phyloP scores from a whole-genome alignment of 2,329 filamentous ascomycete species.

The Knoxdaviesia proteae region DNA sequence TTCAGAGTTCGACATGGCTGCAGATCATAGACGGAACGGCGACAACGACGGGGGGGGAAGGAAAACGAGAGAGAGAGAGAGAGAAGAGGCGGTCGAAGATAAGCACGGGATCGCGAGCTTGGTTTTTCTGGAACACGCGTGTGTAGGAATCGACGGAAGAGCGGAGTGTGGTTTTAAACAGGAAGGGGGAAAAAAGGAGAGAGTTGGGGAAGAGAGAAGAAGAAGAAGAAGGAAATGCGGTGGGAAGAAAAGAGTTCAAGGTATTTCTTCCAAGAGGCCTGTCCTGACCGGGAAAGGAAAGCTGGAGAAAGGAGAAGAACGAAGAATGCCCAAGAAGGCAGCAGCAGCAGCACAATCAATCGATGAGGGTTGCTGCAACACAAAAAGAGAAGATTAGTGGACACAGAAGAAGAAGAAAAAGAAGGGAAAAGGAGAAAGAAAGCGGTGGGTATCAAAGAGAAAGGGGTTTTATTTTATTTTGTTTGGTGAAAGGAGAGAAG shows the following conservation, averaged over 20 bases:
- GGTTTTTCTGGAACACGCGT: too few species aligned
- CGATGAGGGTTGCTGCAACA: too few species aligned
- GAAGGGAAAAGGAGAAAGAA: conserved; percentile 7
- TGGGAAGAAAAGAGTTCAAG: conserved; percentile 5
- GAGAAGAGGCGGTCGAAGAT: not conserved
- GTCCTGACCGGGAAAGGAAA: conserved; percentile 3
- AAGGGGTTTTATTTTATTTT: not conserved
- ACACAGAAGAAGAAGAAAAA: conserved; percentile 6
- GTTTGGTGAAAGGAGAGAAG: too few species aligned
- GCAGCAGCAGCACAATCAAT: not conserved
- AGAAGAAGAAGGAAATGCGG: conserved; percentile 6
- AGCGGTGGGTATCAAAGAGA: not conserved
- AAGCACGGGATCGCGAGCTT: too few species aligned
- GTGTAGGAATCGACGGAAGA: too few species aligned
- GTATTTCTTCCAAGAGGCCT: too few species aligned
- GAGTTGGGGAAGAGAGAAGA: conserved; percentile 4
- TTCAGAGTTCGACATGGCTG: not conserved
- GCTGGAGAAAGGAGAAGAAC: conserved; percentile 9
- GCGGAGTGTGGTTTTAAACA: too few species aligned
- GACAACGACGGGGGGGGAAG: not conserved
- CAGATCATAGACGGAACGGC: not conserved
- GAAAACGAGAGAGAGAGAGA: conserved; percentile 2
- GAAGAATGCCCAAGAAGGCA: conserved; percentile 2
- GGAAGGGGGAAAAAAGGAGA: not conserved
- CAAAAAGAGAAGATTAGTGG: too few species aligned